These are phyloP conservation scores for Colletotrichum limetticola DNA, from an alignment of 2,329 filamentous ascomycete genomes.

Conservation along the genomic window DNA sequence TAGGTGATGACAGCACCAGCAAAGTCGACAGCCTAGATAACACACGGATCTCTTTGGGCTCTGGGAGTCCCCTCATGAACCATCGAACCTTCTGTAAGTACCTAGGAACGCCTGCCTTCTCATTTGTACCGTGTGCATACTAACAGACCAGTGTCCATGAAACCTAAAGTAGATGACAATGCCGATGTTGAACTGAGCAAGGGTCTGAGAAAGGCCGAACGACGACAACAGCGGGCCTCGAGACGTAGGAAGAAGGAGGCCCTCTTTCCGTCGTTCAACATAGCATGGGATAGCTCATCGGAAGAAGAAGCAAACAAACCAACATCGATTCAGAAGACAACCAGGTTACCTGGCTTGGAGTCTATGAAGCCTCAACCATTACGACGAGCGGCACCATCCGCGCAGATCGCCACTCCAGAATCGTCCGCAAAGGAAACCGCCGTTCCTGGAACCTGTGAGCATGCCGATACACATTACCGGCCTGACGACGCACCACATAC, in stretches of 20 bases:
- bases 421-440: neutral
- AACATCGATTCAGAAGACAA: neutral
- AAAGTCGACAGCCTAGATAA: neutral
- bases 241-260: neutral
- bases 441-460: neutral
- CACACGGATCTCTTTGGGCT: neutral
- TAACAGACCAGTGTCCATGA: constrained; percentile 28
- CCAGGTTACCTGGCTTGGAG: neutral
- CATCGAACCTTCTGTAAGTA: constrained; percentile 26
- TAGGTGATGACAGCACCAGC: neutral
- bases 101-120: no score
- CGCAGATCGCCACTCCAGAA: neutral
- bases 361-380: neutral
- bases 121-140: neutral
- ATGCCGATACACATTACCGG: neutral
- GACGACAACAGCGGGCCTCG: neutral
- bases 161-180: constrained; percentile 11
- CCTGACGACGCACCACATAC: neutral
- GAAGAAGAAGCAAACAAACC: neutral
- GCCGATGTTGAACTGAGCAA: constrained; percentile 30
- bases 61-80: neutral
- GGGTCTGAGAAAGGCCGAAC: constrained; percentile 6
- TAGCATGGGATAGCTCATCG: neutral
- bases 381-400: neutral
- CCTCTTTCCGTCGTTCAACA: neutral